Evolutionary conservation across 257 asterid genomes (phyloP).

Genomic region (Mitragyna speciosa): DNA sequence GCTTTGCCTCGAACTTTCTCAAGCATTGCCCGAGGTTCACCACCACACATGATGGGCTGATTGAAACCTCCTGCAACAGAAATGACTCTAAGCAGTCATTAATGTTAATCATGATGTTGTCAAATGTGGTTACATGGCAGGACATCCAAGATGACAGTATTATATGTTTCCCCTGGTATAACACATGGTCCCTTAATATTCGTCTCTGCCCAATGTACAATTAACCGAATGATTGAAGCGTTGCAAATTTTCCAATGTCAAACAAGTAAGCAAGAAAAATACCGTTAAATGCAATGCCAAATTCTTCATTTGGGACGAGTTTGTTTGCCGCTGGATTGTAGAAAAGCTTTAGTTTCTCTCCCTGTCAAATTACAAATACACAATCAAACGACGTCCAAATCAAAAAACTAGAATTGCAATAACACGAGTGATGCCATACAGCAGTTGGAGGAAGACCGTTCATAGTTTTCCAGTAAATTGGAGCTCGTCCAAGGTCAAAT

Average conservation of each 20-base stretch:
- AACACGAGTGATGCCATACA: constrained; percentile 36
- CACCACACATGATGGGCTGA: constrained; percentile 96
- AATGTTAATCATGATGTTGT: background rate
- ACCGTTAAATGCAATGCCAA: constrained; percentile 82
- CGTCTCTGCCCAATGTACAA: background rate
- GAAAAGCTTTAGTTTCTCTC: constrained; percentile 67
- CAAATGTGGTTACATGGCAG: background rate
- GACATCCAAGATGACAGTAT: background rate
- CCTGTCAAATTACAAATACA: constrained; percentile 40
- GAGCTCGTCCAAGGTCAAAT: constrained; percentile 82
- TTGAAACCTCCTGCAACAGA: constrained; percentile 72
- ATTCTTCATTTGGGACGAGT: constrained; percentile 58
- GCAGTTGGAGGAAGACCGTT: constrained; percentile 88
- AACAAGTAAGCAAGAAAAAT: constrained; percentile 4
- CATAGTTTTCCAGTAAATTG: constrained; percentile 87
- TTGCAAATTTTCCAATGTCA: background rate
- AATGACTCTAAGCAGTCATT: background rate
- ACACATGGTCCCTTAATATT: background rate
- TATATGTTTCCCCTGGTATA: background rate
- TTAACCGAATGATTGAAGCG: background rate
- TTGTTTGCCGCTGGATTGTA: constrained; percentile 76
- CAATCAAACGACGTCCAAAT: constrained; percentile 3
- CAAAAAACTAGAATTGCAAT: background rate
- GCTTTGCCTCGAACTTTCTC: constrained; percentile 73
- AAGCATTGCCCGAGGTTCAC: constrained; percentile 89